These are phyloP conservation scores for Lathyrus sativus DNA, from an alignment of 306 rosid genomes.

Conservation along the genomic window DNA sequence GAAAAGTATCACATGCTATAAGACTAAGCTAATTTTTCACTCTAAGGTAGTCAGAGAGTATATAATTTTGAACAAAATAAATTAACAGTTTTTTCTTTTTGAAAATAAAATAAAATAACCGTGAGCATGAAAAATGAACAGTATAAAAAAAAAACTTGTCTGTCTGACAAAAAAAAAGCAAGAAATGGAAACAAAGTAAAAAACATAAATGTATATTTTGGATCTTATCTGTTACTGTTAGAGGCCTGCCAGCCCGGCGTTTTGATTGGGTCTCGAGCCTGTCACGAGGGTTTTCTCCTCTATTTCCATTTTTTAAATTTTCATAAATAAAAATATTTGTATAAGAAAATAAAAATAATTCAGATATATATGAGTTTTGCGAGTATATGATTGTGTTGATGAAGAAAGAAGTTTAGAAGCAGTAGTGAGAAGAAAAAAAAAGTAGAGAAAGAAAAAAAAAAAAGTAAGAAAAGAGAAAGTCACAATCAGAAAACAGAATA, in stretches of 20 bases:
- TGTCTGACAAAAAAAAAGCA: neutral
- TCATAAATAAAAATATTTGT: neutral
- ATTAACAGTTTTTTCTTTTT: too few relatives aligned
- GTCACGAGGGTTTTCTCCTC: constrained; percentile 27
- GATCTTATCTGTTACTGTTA: constrained; percentile 31
- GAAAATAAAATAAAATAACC: too few relatives aligned
- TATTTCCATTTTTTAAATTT: neutral
- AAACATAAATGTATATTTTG: constrained; percentile 20
- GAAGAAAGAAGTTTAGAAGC: neutral
- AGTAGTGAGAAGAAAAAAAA: neutral
- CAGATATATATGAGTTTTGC: constrained; percentile 9
- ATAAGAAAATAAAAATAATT: neutral
- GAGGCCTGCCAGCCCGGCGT: constrained; percentile 6
- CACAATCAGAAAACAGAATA: neutral
- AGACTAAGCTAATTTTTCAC: too few relatives aligned
- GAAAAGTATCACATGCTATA: too few relatives aligned
- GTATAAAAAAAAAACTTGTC: too few relatives aligned
- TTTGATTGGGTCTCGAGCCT: constrained; percentile 25
- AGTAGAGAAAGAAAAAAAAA: too few relatives aligned
- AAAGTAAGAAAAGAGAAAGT: neutral
- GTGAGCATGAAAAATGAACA: too few relatives aligned
- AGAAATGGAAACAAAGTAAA: constrained; percentile 22
- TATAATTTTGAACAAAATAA: too few relatives aligned
- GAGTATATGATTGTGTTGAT: constrained; percentile 1
- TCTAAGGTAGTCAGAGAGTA: too few relatives aligned